Evolutionary conservation across 202 grass and related monocot species (phyloP).

Genomic region (Carex sylvatica): DNA sequence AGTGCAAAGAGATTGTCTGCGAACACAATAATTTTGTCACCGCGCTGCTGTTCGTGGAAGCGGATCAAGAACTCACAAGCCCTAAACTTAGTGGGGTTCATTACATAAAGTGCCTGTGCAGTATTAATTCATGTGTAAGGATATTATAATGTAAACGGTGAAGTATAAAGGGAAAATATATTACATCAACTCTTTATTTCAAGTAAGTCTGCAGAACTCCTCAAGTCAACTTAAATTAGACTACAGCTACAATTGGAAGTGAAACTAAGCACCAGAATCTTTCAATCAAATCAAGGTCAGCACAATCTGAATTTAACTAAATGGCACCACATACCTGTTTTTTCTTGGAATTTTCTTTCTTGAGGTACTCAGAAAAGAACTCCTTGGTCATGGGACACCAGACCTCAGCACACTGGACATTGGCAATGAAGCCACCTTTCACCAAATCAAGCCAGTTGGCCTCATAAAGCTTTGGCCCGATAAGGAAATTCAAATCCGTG

Average conservation of each 20-base stretch:
- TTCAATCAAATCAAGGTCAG: not conserved
- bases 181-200: not conserved
- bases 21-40: constrained; percentile 97
- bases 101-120: constrained; percentile 84
- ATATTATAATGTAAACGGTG: not conserved
- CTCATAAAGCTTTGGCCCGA: constrained; percentile 96
- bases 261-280: not conserved
- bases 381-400: constrained; percentile 99
- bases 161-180: not conserved
- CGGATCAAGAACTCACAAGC: constrained; percentile 95
- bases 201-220: not conserved
- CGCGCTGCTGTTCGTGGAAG: constrained; percentile 89
- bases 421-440: constrained; percentile 96
- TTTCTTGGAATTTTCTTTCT: constrained; percentile 99
- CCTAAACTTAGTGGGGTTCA: constrained; percentile 99
- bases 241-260: not conserved
- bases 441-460: constrained; percentile 99
- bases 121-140: not conserved
- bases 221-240: not conserved
- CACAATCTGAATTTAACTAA: not conserved
- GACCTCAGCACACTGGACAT: constrained; percentile 99
- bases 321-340: constrained; percentile 62
- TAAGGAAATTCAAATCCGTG: constrained; percentile 97
- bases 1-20: constrained; percentile 97
- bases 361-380: constrained; percentile 97